Conservation (phyloP, 2,329 filamentous ascomycete genomes). For the Fusarium verticillioides region DNA sequence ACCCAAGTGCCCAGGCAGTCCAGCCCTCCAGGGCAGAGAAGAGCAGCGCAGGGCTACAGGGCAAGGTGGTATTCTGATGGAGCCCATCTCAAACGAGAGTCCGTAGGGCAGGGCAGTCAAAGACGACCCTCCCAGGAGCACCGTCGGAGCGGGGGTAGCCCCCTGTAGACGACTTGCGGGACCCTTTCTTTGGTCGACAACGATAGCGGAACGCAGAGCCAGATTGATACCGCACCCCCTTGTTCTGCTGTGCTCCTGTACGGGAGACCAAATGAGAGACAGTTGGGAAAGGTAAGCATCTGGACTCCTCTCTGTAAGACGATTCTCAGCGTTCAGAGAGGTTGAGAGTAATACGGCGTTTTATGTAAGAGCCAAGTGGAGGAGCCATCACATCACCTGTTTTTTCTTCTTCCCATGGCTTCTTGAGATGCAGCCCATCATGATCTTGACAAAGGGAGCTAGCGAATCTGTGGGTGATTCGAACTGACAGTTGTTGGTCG, state of each 20-base stretch:
- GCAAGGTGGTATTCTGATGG: slow-evolving; percentile 12
- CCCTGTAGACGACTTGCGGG: slow-evolving; percentile 11
- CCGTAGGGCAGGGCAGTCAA: slow-evolving; percentile 29
- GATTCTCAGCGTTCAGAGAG: background rate
- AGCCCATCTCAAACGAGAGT: slow-evolving; percentile 3
- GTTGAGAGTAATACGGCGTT: slow-evolving; percentile 23
- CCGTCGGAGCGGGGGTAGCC: slow-evolving; percentile 14
- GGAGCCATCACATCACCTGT: background rate
- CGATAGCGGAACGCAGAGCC: slow-evolving; percentile 18
- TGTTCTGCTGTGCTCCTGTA: background rate
- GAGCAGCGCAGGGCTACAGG: slow-evolving; percentile 27
- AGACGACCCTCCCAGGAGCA: slow-evolving; percentile 5
- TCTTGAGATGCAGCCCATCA: slow-evolving; percentile 3
- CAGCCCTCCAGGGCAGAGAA: slow-evolving; percentile 36
- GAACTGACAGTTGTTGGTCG: slow-evolving; percentile 30
- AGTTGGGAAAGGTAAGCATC: slow-evolving; percentile 20
- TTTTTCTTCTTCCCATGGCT: too few species aligned
- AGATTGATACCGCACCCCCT: slow-evolving; percentile 17
- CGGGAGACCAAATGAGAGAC: background rate
- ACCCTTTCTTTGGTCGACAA: background rate
- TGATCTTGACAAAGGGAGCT: slow-evolving; percentile 10
- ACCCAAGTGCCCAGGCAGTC: background rate
- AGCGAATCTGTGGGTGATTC: slow-evolving; percentile 11
- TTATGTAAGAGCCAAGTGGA: slow-evolving; percentile 28
- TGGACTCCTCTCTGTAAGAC: background rate